These are phyloP conservation scores for Berkeleyomyces rouxiae DNA, from an alignment of 2,329 filamentous ascomycete species.

Conservation along the genomic window DNA sequence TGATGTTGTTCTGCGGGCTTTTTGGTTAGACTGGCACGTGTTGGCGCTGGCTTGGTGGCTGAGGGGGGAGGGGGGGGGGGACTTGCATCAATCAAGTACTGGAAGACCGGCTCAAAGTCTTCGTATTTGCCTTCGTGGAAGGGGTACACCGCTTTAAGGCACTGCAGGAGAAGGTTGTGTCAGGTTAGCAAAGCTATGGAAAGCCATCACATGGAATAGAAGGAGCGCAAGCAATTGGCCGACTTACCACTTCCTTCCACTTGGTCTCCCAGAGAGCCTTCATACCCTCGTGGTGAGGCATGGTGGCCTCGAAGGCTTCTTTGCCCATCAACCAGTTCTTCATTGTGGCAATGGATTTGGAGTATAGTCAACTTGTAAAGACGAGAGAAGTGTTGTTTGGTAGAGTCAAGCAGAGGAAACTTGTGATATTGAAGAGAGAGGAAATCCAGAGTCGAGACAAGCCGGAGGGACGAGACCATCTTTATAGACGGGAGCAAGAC, in stretches of 20 bases:
- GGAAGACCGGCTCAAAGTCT: constrained; percentile 55
- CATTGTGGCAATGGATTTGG: not conserved
- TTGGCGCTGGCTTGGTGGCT: not conserved
- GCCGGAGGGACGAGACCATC: no score
- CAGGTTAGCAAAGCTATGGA: not conserved
- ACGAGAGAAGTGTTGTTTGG: no score
- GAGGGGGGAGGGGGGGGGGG: not conserved
- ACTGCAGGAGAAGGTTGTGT: constrained; percentile 21
- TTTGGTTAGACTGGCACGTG: not conserved
- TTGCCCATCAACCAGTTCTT: constrained; percentile 27
- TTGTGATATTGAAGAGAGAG: not conserved
- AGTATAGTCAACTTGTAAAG: not conserved
- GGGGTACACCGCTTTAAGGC: constrained; percentile 47
- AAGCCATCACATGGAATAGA: not conserved
- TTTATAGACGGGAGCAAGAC: no score
- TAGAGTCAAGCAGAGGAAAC: no score
- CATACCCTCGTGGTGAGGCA: constrained; percentile 44
- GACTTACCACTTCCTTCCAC: constrained; percentile 50
- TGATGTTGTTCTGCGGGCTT: constrained; percentile 31
- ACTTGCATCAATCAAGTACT: constrained; percentile 39
- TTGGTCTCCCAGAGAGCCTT: constrained; percentile 57
- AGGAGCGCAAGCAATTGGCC: not conserved
- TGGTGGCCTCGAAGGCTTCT: constrained; percentile 26
- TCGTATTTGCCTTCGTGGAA: constrained; percentile 55
- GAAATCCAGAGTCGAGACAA: no score